Conservation (phyloP, 768 basidiomycete genomes). For the Leccinellum albellum region DNA sequence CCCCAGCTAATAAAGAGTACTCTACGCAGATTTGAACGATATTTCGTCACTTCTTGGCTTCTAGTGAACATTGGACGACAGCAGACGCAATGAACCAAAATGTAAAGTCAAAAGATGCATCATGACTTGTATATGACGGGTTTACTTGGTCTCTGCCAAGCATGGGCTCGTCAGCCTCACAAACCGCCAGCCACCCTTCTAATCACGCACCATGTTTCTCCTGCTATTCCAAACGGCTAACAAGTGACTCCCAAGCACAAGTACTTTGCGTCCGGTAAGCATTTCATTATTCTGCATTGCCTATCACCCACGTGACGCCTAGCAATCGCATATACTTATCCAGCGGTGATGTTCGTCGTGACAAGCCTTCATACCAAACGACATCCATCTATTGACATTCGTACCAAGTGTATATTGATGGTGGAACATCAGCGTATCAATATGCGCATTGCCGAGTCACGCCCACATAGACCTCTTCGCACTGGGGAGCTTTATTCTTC, state of each 20-base stretch:
- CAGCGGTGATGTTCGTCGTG: conserved; percentile 20
- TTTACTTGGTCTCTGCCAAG: background rate
- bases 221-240: background rate
- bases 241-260: background rate
- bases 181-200: conserved; percentile 17
- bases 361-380: conserved; percentile 23
- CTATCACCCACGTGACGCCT: conserved; percentile 13
- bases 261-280: conserved; percentile 7
- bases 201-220: background rate
- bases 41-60: too few relatives aligned
- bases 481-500: background rate
- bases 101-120: too few relatives aligned
- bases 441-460: background rate
- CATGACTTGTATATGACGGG: too few relatives aligned
- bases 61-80: too few relatives aligned
- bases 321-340: conserved; percentile 9
- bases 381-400: background rate
- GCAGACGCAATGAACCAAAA: too few relatives aligned
- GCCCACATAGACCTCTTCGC: background rate
- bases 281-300: background rate
- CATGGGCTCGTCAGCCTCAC: conserved; percentile 25
- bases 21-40: too few relatives aligned
- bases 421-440: background rate
- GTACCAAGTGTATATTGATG: background rate
- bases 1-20: too few relatives aligned